A percentile compares a stretch with the other conserved stretches of the same genome.
These are phyloP conservation scores for Sindora glabra DNA, from an alignment of 306 rosid genomes.

Conservation along the genomic window DNA sequence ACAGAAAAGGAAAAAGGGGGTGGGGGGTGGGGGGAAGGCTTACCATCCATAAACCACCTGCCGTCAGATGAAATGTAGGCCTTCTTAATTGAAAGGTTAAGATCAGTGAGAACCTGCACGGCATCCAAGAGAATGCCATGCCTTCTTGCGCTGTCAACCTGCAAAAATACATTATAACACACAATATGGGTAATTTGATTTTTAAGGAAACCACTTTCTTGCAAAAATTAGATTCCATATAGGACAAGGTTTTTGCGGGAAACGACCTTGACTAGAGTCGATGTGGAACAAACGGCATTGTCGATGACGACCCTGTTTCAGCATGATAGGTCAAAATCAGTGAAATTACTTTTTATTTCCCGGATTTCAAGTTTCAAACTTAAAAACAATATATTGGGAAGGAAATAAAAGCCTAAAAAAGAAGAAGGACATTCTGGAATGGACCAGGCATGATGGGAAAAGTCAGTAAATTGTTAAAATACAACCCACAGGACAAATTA, in stretches of 20 bases:
- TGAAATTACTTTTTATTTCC: background rate
- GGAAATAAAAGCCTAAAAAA: background rate
- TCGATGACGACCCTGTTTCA: constrained; percentile 80
- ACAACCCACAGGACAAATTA: constrained; percentile 2
- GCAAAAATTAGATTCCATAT: background rate
- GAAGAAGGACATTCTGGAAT: constrained; percentile 18
- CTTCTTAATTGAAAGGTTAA: constrained; percentile 71
- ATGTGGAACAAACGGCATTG: constrained; percentile 67
- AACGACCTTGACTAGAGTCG: constrained; percentile 84
- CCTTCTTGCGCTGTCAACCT: constrained; percentile 93
- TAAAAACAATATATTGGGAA: background rate
- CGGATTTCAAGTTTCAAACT: background rate
- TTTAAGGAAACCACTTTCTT: background rate
- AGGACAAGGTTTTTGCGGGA: constrained; percentile 1
- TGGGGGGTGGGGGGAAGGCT: background rate
- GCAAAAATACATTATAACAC: constrained; percentile 12
- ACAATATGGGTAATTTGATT: background rate
- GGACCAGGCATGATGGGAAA: background rate
- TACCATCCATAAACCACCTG: constrained; percentile 98
- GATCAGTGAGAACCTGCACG: constrained; percentile 77
- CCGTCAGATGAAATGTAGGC: constrained; percentile 95
- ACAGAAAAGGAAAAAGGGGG: background rate
- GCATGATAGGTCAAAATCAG: constrained; percentile 37
- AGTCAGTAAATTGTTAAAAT: constrained; percentile 20
- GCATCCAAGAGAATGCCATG: constrained; percentile 85